Evolutionary conservation across 768 basidiomycete species (phyloP).

Genomic region (Mycena indigotica): DNA sequence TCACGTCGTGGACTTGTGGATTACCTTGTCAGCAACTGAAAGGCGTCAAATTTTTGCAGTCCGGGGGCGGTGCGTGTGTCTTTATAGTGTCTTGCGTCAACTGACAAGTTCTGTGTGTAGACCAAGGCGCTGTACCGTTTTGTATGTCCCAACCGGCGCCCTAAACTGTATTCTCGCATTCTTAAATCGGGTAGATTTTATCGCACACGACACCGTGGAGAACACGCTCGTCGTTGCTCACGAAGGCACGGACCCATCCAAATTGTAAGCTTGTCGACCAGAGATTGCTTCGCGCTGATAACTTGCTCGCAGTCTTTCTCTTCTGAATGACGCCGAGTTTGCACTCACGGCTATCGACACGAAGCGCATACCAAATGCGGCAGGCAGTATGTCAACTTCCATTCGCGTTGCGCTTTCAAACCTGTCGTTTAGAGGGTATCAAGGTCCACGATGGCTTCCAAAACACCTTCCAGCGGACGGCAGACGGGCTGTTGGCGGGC

Average conservation of each 20-base stretch:
- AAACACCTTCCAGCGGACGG: constrained; percentile 39
- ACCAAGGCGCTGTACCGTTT: constrained; percentile 33
- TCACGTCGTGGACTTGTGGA: constrained; percentile 29
- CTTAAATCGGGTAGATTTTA: no score
- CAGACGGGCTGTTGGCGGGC: constrained; percentile 33
- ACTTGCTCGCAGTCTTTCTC: constrained; percentile 39
- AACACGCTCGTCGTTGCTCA: constrained; percentile 45
- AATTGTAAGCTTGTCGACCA: constrained; percentile 29
- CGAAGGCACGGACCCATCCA: constrained; percentile 40
- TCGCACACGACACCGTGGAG: constrained; percentile 38
- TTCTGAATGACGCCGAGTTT: constrained; percentile 40
- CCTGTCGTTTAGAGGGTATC: constrained; percentile 29
- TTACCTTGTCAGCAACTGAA: constrained; percentile 1
- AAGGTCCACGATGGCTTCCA: constrained; percentile 44
- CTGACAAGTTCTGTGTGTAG: constrained; percentile 19
- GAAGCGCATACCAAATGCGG: constrained; percentile 30
- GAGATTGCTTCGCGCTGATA: neutral
- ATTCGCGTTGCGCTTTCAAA: neutral
- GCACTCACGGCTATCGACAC: constrained; percentile 30
- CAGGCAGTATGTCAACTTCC: constrained; percentile 22
- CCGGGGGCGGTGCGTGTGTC: constrained; percentile 37
- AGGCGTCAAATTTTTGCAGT: constrained; percentile 16
- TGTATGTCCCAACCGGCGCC: constrained; percentile 28
- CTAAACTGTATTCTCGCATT: no score
- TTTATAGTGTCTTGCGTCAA: neutral